phyloP scores from a whole-genome alignment of 768 basidiomycete species.

The Coprinopsis strossmayeri region DNA sequence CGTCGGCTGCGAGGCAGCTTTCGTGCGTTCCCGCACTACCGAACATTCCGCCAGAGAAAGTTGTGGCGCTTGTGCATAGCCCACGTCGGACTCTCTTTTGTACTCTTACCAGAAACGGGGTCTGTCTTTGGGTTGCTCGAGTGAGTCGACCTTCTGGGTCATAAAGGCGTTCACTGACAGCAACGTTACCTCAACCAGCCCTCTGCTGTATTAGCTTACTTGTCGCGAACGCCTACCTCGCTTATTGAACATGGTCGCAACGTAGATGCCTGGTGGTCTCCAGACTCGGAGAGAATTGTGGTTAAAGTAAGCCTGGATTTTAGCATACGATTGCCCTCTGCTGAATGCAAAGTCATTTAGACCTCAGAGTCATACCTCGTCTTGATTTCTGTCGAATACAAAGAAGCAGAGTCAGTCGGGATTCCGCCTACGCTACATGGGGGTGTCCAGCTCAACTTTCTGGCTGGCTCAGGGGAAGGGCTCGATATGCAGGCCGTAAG shows the following conservation, averaged over 20 bases:
- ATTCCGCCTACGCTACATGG: constrained; percentile 44
- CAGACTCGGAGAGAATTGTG: constrained; percentile 72
- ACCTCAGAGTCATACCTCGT: constrained; percentile 79
- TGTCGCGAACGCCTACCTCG: constrained; percentile 72
- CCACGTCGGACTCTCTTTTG: constrained; percentile 77
- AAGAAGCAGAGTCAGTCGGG: constrained; percentile 49
- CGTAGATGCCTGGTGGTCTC: constrained; percentile 68
- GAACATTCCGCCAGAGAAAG: constrained; percentile 48
- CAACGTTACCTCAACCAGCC: constrained; percentile 47
- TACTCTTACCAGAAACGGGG: constrained; percentile 60
- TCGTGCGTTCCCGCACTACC: constrained; percentile 66
- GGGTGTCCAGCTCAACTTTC: constrained; percentile 59
- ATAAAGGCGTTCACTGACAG: not conserved
- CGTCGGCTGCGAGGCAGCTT: constrained; percentile 68
- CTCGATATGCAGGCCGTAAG: constrained; percentile 59
- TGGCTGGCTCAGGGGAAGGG: constrained; percentile 78
- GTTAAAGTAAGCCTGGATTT: constrained; percentile 52
- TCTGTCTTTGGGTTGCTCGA: constrained; percentile 78
- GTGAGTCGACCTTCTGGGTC: constrained; percentile 21
- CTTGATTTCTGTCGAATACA: constrained; percentile 59
- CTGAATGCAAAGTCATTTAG: constrained; percentile 36
- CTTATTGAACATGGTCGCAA: constrained; percentile 84
- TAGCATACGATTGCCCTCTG: not conserved
- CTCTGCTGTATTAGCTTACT: constrained; percentile 60
- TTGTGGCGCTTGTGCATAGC: constrained; percentile 55